A percentile compares a stretch with the other conserved stretches of the same genome.
Conservation (phyloP, 352 stramenopile species). For the Phytophthora europaea region DNA sequence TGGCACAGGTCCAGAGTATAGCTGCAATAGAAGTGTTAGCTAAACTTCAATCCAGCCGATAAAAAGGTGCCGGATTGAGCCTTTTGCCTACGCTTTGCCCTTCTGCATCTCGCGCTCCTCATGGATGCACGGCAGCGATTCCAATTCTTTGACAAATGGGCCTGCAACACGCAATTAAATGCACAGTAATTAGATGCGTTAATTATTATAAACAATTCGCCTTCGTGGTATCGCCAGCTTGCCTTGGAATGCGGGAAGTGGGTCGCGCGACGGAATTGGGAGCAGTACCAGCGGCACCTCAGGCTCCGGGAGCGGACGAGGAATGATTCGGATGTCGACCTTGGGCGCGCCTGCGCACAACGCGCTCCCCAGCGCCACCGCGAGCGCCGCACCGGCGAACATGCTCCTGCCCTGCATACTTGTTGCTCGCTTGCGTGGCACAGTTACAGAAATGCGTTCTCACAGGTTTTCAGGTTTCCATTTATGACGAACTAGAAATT, state of each 20-base stretch:
- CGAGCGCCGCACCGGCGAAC: constrained; percentile 19
- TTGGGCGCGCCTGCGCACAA: constrained; percentile 54
- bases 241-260: constrained; percentile 55
- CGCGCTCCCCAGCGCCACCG: constrained; percentile 32
- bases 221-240: not conserved
- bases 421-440: constrained; percentile 11
- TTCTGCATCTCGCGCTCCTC: constrained; percentile 53
- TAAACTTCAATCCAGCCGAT: not conserved
- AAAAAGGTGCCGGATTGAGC: not conserved
- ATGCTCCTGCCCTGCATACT: constrained; percentile 35
- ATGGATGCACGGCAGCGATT: constrained; percentile 54
- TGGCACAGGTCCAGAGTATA: constrained; percentile 71
- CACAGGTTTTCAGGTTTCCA: not conserved
- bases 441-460: constrained; percentile 21
- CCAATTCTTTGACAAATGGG: constrained; percentile 45
- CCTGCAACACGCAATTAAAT: constrained; percentile 31
- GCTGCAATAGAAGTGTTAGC: constrained; percentile 31
- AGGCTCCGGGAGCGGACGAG: constrained; percentile 36
- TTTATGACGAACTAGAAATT: not conserved
- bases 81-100: constrained; percentile 49
- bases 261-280: constrained; percentile 61
- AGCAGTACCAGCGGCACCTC: constrained; percentile 20
- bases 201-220: constrained; percentile 10
- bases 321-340: constrained; percentile 72
- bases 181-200: not conserved